A percentile compares a stretch with the other conserved stretches of the same genome.
phyloP scores from a whole-genome alignment of 1,284 basidiomycete genomes.

The Cutaneotrichosporon dermatis region DNA sequence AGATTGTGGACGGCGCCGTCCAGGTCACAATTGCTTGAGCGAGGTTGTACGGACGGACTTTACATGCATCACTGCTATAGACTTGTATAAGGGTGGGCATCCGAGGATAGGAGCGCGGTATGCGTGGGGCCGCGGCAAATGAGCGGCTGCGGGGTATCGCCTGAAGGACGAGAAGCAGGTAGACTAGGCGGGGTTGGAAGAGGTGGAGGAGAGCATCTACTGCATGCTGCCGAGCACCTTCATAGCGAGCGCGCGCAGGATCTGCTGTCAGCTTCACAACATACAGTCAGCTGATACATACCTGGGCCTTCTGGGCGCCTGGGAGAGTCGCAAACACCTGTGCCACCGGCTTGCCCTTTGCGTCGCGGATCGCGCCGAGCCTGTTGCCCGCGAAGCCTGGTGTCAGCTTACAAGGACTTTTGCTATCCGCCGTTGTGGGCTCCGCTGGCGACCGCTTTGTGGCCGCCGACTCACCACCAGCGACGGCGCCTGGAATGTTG shows the following conservation, averaged over 20 bases:
- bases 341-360: constrained; percentile 87
- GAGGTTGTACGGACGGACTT: no score
- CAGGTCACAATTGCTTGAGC: constrained; percentile 16
- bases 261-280: constrained; percentile 52
- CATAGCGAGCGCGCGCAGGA: constrained; percentile 77
- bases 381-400: constrained; percentile 75
- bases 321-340: constrained; percentile 81
- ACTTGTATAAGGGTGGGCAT: no score
- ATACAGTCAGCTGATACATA: constrained; percentile 43
- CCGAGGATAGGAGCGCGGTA: no score
- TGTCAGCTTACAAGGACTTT: neutral
- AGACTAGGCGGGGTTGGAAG: no score
- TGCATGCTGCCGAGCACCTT: constrained; percentile 70
- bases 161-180: no score
- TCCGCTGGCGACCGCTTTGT: neutral
- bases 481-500: constrained; percentile 68
- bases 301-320: constrained; percentile 79
- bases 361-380: constrained; percentile 80
- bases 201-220: neutral
- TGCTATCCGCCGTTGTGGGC: neutral
- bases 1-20: constrained; percentile 24
- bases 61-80: neutral
- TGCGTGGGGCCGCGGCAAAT: no score
- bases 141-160: no score
- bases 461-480: constrained; percentile 38